These are phyloP conservation scores for Nicotiana obtusifolia DNA, from an alignment of 257 asterid species.

Conservation along the genomic window DNA sequence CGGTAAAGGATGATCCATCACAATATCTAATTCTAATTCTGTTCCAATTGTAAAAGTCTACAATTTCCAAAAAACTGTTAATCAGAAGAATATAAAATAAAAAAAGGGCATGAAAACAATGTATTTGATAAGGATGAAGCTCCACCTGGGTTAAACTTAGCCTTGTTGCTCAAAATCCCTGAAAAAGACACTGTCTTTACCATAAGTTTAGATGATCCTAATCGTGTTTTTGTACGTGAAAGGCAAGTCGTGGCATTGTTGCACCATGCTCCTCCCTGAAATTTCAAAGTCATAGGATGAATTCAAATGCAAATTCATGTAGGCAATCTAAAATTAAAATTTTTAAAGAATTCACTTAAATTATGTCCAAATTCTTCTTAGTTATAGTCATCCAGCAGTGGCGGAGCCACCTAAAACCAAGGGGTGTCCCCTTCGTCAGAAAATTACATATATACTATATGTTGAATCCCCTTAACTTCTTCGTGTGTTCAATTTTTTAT, in stretches of 20 bases:
- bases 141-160: conserved; percentile 66
- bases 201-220: conserved; percentile 81
- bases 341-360: neutral
- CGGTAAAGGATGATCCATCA: conserved; percentile 88
- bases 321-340: neutral
- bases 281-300: neutral
- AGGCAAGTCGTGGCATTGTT: conserved; percentile 54
- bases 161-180: conserved; percentile 67
- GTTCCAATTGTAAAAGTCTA: conserved; percentile 85
- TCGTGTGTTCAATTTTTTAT: no score
- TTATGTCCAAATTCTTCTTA: neutral
- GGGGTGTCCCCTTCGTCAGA: no score
- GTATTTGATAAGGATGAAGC: neutral
- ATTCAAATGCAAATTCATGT: neutral
- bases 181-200: conserved; percentile 46
- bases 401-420: no score
- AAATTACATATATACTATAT: no score
- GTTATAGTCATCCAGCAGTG: neutral
- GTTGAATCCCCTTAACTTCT: no score
- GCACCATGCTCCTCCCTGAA: conserved; percentile 98
- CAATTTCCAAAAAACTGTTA: conserved; percentile 6
- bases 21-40: conserved; percentile 73
- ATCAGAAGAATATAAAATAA: neutral
- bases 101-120: neutral
- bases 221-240: conserved; percentile 31